Evolutionary conservation across 2,329 filamentous ascomycete genomes (phyloP), one percentile per base, ranked within the genome.

Genomic region (Xylaria digitata): DNA sequence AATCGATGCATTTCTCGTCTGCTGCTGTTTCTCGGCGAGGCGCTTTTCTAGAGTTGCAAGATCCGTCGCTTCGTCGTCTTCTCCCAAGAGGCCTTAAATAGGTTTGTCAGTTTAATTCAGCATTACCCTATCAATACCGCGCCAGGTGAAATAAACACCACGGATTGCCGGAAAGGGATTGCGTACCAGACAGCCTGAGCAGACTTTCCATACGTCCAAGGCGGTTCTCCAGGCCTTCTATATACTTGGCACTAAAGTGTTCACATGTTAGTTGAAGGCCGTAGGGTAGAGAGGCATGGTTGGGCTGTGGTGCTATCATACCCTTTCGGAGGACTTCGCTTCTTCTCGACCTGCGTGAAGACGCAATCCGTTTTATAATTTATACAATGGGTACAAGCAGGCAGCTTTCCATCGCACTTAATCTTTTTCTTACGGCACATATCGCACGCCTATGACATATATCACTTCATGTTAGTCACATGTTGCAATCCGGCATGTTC

Each of bases 281-380:
- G 30, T 26, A 58, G 45, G 26, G 23, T 21, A 15, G 1, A 26
- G 26, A 43, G 21, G 53, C 37, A 49, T 6, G 6, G 21, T 19
- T 13, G 13, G 32, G 40, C 17, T 58, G 37, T 17, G 6, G 49
- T 34, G 45, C 30, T 23, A 53, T 32, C 87, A 72, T 86, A 97
- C 94, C 96, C 95, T 85, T 98, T 99, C 0, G 95, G 96, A 60
- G 96, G 95, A 79, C 92, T 96, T 66, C 96, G 88, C 86, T 99
- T 99, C 89, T 99, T 99, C 83, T 99, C 96, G 43, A 98, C 94
- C 78, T 97, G 94, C 0, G 96, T 98, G 78, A 98, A 98, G 73
- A 97, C 88, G 79, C 95, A 99, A 75, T 97, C 94, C 5, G 94
- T 97, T 85, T 97, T 97, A 84, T 97, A 97, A 80, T 97, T 98